Percentiles rank a stretch among this genome's conserved stretches.
Conservation (phyloP, 768 basidiomycete genomes). For the Hypsizygus marmoreus region DNA sequence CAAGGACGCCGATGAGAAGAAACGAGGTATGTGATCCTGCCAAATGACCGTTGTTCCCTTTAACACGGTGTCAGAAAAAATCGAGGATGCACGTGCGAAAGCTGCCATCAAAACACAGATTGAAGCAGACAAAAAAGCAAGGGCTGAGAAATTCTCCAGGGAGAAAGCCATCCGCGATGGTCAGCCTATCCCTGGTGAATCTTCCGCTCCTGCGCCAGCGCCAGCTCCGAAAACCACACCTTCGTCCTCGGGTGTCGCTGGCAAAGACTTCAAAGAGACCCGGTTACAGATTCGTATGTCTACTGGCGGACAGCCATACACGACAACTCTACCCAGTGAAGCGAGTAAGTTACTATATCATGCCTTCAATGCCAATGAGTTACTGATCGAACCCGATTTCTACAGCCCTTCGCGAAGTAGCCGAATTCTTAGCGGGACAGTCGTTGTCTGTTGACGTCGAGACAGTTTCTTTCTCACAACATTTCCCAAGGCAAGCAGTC, state of each 20-base stretch:
- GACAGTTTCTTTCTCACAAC: constrained; percentile 73
- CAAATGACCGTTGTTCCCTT: neutral
- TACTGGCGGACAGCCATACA: constrained; percentile 78
- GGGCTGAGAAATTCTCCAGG: constrained; percentile 84
- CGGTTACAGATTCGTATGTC: constrained; percentile 88
- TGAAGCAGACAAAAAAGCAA: constrained; percentile 87
- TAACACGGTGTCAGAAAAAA: constrained; percentile 64
- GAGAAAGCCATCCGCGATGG: constrained; percentile 94
- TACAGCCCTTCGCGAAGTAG: constrained; percentile 80
- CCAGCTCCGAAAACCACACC: constrained; percentile 35
- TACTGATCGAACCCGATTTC: constrained; percentile 1
- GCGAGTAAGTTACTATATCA: constrained; percentile 52
- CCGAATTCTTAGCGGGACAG: constrained; percentile 85
- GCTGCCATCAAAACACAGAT: constrained; percentile 93
- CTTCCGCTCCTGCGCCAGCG: constrained; percentile 29
- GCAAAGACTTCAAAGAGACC: constrained; percentile 85
- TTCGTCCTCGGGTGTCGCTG: constrained; percentile 45
- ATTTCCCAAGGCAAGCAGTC: constrained; percentile 76
- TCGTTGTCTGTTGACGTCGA: constrained; percentile 69
- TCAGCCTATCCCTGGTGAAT: constrained; percentile 36
- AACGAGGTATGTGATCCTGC: constrained; percentile 55
- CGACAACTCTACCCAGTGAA: constrained; percentile 79
- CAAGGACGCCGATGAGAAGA: constrained; percentile 82
- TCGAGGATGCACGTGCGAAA: constrained; percentile 83
- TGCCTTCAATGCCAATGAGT: neutral